phyloP scores from a whole-genome alignment of 805 yeast genomes.

The Yamadazyma scolyti region DNA sequence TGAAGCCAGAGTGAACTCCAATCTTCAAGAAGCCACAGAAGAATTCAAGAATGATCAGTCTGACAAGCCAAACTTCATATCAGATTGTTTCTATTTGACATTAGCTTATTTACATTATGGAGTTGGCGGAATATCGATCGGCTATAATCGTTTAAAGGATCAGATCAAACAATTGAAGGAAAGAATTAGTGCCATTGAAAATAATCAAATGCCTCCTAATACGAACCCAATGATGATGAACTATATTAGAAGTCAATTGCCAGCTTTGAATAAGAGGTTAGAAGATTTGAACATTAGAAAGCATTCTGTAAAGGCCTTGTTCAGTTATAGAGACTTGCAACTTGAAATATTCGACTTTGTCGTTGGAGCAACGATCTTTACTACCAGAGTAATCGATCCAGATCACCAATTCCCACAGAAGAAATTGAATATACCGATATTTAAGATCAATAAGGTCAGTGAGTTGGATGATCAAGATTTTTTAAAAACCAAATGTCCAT shows the following conservation, averaged over 20 bases:
- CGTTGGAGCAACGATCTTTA: constrained; percentile 70
- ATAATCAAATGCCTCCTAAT: constrained; percentile 23
- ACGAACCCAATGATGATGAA: constrained; percentile 22
- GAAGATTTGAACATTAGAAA: constrained; percentile 38
- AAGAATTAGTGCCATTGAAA: constrained; percentile 45
- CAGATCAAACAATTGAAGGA: constrained; percentile 47
- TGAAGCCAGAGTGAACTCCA: constrained; percentile 81
- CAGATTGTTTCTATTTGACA: constrained; percentile 82
- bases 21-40: constrained; percentile 63
- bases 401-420: constrained; percentile 55
- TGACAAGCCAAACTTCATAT: constrained; percentile 65
- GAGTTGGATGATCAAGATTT: constrained; percentile 74
- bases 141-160: constrained; percentile 50
- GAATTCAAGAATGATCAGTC: constrained; percentile 42
- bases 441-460: constrained; percentile 56
- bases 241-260: constrained; percentile 38
- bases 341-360: constrained; percentile 71
- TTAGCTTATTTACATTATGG: constrained; percentile 85
- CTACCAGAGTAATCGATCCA: constrained; percentile 73
- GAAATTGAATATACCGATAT: constrained; percentile 49
- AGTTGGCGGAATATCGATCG: constrained; percentile 68
- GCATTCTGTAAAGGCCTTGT: constrained; percentile 61
- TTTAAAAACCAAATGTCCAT: constrained; percentile 60
- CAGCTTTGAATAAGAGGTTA: constrained; percentile 39
- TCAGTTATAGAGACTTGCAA: constrained; percentile 55